phyloP scores from a whole-genome alignment of 805 yeast species.

The Candida vartiovaarae region DNA sequence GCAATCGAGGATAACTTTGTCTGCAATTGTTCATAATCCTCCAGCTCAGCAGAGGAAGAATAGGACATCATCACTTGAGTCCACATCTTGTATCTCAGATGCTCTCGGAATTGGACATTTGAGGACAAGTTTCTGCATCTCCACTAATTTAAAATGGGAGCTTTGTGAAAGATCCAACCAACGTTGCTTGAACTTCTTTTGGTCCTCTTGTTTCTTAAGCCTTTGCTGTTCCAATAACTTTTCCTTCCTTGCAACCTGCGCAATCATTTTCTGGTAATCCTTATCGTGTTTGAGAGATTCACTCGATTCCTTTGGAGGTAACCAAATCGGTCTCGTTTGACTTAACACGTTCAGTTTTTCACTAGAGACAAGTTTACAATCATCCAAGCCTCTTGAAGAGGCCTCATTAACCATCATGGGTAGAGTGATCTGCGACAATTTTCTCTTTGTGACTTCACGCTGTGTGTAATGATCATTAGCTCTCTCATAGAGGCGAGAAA shows the following conservation, averaged over 20 bases:
- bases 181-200: constrained; percentile 11
- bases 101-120: constrained; percentile 19
- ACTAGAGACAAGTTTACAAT: constrained; percentile 46
- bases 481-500: constrained; percentile 19
- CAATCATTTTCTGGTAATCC: constrained; percentile 41
- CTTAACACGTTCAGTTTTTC: constrained; percentile 28
- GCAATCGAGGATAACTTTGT: constrained; percentile 23
- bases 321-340: constrained; percentile 55
- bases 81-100: constrained; percentile 19
- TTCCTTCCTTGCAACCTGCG: constrained; percentile 15
- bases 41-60: constrained; percentile 11
- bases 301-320: constrained; percentile 56
- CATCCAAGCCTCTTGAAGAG: constrained; percentile 43
- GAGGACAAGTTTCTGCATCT: constrained; percentile 18
- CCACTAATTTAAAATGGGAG: constrained; percentile 10
- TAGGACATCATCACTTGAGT: constrained; percentile 6
- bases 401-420: constrained; percentile 33
- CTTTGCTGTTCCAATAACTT: constrained; percentile 10
- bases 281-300: constrained; percentile 51
- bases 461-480: constrained; percentile 13
- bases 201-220: background rate
- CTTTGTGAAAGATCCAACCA: constrained; percentile 18
- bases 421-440: constrained; percentile 16
- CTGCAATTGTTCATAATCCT: constrained; percentile 32
- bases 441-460: constrained; percentile 13